Conservation (phyloP, 2,329 filamentous ascomycete genomes). For the Aspergillus intermedius region DNA sequence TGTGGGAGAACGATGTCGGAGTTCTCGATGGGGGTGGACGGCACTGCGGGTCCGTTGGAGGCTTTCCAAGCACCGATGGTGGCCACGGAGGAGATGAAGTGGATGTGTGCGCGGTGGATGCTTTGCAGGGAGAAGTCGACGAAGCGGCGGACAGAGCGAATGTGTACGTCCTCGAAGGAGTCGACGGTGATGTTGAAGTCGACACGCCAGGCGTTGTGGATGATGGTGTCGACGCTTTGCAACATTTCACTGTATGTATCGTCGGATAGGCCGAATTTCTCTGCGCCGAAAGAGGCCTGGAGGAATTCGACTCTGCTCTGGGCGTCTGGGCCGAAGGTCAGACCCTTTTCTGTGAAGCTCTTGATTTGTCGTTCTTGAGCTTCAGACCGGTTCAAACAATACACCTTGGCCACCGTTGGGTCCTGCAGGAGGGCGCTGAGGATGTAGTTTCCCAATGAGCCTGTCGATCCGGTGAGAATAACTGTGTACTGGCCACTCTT, state of each 20-base stretch:
- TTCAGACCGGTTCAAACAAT: conserved; percentile 14
- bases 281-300: conserved; percentile 12
- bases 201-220: conserved; percentile 28
- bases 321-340: background rate
- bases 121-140: conserved; percentile 18
- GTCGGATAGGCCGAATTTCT: conserved; percentile 11
- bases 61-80: conserved; percentile 16
- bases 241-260: conserved; percentile 9
- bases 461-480: conserved; percentile 16
- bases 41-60: conserved; percentile 19
- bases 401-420: conserved; percentile 8
- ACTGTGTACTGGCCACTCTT: background rate
- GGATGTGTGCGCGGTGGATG: conserved; percentile 12
- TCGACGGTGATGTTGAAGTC: conserved; percentile 24
- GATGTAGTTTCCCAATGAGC: conserved; percentile 14
- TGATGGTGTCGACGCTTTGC: conserved; percentile 12
- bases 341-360: background rate
- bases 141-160: conserved; percentile 18
- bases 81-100: conserved; percentile 22
- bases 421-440: conserved; percentile 7
- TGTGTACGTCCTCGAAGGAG: conserved; percentile 21
- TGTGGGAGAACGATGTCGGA: conserved; percentile 23
- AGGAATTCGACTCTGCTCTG: conserved; percentile 21
- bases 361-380: conserved; percentile 1
- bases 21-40: conserved; percentile 13